Evolutionary conservation across 345 rosid genomes (phyloP), one percentile per base, ranked within the genome.

Genomic region (Ailanthus altissimus): DNA sequence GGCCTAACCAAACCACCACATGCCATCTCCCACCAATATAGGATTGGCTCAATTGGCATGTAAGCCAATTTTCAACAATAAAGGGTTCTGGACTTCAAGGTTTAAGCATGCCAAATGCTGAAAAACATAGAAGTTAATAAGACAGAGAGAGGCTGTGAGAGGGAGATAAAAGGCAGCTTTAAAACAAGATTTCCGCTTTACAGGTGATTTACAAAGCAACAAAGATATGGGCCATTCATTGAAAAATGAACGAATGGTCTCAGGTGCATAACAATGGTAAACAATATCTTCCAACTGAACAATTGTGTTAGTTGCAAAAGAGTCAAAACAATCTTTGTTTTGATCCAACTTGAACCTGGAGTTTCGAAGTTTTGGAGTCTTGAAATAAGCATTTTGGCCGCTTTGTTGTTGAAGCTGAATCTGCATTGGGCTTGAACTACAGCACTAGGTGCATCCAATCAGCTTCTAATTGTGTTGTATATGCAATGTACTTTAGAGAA

Each of bases 401-500:
- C 16, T 46, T 21, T 43, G 54, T 43, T 43, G 5, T 72, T 32
- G 23, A 57, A 72, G 65, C 43, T 0, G 67, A 36, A 60, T 62
- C 64, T 49, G 40, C 77, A 61, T 68, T 78, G 72, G 71, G 26
- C 50, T 58, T 67, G 80, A 76, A 77, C 26, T 21, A 63, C 63
- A 67, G 63, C 23, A 6, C 58, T 50, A 54, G 68, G 67, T 38
- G 64, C 54, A 25, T 28, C 71, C 70, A 72, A 70, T 67, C 74
- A 50, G 73, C 76, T 54, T 10, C 36, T 32, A n/a, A 53, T 43
- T 50, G 53, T 12, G 73, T 32, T 75, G 59, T 60, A 56, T 75
- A 40, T 50, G 64, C 60, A 36, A 67, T 23, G 59, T 58, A 60
- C 65, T 50, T 90, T 84, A 94, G 64, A 94, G 89, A 79, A 94